A percentile compares a stretch with the other conserved stretches of the same genome.
phyloP scores from a whole-genome alignment of 768 basidiomycete genomes.

The Dentipellis sp. region DNA sequence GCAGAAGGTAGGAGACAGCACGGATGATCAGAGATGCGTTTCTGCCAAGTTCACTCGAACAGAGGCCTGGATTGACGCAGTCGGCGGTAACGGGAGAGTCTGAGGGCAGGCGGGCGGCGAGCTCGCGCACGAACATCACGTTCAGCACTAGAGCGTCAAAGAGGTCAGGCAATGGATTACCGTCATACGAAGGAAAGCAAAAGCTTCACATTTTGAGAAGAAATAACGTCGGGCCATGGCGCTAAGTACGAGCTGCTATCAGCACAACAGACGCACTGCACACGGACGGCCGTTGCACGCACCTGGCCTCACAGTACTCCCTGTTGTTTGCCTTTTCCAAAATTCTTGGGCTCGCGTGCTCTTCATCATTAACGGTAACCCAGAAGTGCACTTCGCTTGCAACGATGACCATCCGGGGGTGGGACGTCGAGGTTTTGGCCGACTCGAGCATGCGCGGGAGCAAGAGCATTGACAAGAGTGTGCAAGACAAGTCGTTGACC shows the following conservation, averaged over 20 bases:
- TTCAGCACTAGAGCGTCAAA: slow-evolving; percentile 2
- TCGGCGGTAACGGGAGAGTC: slow-evolving; percentile 10
- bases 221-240: slow-evolving; percentile 5
- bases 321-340: slow-evolving; percentile 4
- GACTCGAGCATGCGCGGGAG: slow-evolving; percentile 35
- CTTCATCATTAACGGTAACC: background rate
- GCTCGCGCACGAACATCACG: slow-evolving; percentile 9
- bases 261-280: too few species aligned
- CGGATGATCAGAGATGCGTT: background rate
- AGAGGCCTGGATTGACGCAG: slow-evolving; percentile 9
- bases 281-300: background rate
- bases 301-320: slow-evolving; percentile 5
- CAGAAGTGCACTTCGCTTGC: slow-evolving; percentile 8
- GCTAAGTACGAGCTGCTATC: background rate
- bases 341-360: slow-evolving; percentile 1
- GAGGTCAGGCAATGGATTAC: background rate
- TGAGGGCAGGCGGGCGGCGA: slow-evolving; percentile 8
- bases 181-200: background rate
- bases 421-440: background rate
- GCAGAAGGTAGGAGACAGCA: background rate
- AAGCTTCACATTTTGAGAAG: slow-evolving; percentile 7
- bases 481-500: slow-evolving; percentile 34
- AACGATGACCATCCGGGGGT: slow-evolving; percentile 10
- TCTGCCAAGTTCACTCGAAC: slow-evolving; percentile 5
- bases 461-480: slow-evolving; percentile 31